Conservation (phyloP, 345 rosid genomes). For the Eutrema japonicum region DNA sequence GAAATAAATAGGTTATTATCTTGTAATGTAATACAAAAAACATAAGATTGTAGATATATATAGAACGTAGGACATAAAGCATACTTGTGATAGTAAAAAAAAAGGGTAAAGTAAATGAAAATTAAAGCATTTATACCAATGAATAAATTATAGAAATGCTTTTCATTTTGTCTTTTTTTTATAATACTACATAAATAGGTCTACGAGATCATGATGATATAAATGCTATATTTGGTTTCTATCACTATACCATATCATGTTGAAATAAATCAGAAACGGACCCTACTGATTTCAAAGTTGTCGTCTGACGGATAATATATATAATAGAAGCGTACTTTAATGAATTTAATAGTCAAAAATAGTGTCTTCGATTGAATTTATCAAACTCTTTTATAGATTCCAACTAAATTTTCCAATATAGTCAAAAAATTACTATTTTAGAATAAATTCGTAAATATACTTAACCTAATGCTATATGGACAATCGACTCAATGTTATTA, state of each 20-base stretch:
- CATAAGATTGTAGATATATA: neutral
- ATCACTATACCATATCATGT: constrained; percentile 15
- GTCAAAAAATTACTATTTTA: neutral
- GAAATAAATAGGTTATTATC: too few species aligned
- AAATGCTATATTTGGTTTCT: neutral
- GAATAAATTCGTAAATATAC: neutral
- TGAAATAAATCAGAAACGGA: constrained; percentile 17
- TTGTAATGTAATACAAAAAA: neutral
- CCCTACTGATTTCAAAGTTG: constrained; percentile 18
- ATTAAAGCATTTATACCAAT: too few species aligned
- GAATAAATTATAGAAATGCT: constrained; percentile 5
- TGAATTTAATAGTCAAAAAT: neutral
- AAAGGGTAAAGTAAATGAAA: neutral
- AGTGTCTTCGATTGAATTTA: too few species aligned
- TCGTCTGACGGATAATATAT: constrained; percentile 1
- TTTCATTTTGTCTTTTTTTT: neutral
- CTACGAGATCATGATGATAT: constrained; percentile 26
- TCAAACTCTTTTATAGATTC: neutral
- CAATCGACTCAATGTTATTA: neutral
- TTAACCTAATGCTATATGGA: neutral
- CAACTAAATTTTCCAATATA: neutral
- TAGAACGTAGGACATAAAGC: neutral
- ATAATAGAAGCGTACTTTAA: constrained; percentile 1
- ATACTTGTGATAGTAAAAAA: neutral
- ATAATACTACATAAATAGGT: constrained; percentile 19